Conservation (phyloP, 805 yeast species). For the Debaryomyces prosopidis region DNA sequence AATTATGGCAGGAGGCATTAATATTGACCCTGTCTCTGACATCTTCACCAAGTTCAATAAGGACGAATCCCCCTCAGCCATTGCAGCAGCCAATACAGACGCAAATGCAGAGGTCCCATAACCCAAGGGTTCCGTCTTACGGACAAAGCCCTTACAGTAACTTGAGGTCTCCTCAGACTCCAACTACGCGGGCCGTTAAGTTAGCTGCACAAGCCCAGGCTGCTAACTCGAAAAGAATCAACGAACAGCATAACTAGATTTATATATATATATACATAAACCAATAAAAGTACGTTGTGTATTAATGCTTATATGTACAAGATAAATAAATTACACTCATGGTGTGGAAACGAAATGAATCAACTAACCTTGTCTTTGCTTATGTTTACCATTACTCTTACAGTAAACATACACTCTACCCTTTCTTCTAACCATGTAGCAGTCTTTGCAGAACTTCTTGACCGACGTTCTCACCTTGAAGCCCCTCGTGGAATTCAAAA, state of each 20-base stretch:
- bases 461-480: slow-evolving; percentile 93
- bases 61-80: slow-evolving; percentile 1
- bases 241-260: not conserved
- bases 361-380: slow-evolving; percentile 79
- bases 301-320: slow-evolving; percentile 1
- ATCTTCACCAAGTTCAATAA: slow-evolving; percentile 4
- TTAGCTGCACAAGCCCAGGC: slow-evolving; percentile 19
- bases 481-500: slow-evolving; percentile 48
- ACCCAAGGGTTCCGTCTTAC: slow-evolving; percentile 21
- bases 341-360: not conserved
- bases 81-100: slow-evolving; percentile 8
- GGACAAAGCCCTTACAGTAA: slow-evolving; percentile 13
- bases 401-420: slow-evolving; percentile 93
- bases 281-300: not conserved
- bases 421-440: slow-evolving; percentile 88
- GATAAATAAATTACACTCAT: not conserved
- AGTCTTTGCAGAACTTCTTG: slow-evolving; percentile 88
- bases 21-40: slow-evolving; percentile 16
- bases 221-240: not conserved
- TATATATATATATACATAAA: not conserved
- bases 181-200: slow-evolving; percentile 38
- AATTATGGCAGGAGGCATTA: slow-evolving; percentile 44
- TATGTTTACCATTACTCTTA: slow-evolving; percentile 89
- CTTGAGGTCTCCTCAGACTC: slow-evolving; percentile 22
- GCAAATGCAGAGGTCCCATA: slow-evolving; percentile 17